Evolutionary conservation across 345 rosid genomes (phyloP).

Genomic region (Citrus australasica): DNA sequence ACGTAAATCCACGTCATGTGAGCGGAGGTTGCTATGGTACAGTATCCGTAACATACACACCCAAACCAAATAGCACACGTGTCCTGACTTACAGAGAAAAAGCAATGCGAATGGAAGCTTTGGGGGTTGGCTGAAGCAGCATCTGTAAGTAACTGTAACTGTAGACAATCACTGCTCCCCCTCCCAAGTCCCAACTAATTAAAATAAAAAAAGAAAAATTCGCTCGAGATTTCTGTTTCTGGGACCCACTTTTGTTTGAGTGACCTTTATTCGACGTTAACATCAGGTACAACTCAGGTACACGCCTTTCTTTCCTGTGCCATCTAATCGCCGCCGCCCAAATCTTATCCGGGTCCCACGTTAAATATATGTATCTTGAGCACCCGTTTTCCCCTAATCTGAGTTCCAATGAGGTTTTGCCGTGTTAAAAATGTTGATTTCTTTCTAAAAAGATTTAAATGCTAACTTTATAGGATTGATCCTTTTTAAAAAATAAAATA

Average conservation of each 20-base stretch:
- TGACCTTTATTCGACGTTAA: background rate
- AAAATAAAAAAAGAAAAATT: background rate
- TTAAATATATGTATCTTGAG: background rate
- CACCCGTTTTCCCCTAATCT: too few species aligned
- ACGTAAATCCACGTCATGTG: background rate
- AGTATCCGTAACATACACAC: too few species aligned
- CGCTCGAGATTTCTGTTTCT: background rate
- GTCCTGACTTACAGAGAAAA: too few species aligned
- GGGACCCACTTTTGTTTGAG: background rate
- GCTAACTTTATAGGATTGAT: background rate
- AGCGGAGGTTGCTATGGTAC: too few species aligned
- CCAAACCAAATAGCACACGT: too few species aligned
- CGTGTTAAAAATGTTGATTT: background rate
- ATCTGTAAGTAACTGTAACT: too few species aligned
- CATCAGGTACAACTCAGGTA: constrained; percentile 17
- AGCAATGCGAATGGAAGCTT: too few species aligned
- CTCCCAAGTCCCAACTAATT: too few species aligned
- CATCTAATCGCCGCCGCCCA: background rate
- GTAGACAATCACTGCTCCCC: background rate
- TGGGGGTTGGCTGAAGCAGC: too few species aligned
- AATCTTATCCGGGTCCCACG: background rate
- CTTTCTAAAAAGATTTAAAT: too few species aligned
- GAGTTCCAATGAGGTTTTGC: background rate
- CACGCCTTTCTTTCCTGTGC: background rate
- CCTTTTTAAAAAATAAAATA: too few species aligned